Base-by-base conservation (phyloP, 352 stramenopile species). In the Pythium biforme region DNA sequence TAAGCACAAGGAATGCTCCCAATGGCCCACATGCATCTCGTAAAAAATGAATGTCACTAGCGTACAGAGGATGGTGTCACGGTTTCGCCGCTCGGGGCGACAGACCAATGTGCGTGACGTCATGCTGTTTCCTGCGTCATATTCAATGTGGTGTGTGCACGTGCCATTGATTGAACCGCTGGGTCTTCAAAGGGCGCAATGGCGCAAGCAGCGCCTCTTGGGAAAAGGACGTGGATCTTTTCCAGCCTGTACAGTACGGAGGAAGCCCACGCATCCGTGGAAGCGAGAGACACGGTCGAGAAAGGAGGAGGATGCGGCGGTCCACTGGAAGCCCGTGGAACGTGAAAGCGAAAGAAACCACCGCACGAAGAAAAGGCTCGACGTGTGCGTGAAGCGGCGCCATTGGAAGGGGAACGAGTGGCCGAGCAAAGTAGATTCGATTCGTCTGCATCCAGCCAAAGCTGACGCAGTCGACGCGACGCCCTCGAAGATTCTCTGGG, bases 101-200 rank as follows among this genome's bases (percentile, higher is more conserved):
- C 31, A 10, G 10, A 33, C 22, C 45, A 11, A 31, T 14, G 43
- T 10, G 31, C 31, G 10, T 34, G 31, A 34, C 31, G 31, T 34
- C 31, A 34, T 34, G 31, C 5, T 5, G 5, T 34, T 5, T 10
- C 5, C 5, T 10, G 31, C 10, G 37, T 43, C 37, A 43, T 43
- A 10, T 43, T 43, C 37, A 43, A 20, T 43, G 37, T 14, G 11
- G 37, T 43, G 37, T 43, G 37, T 37, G 31, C 31, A 11, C 14
- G 31, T 37, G 31, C 8, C 3, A 10, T 12, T 37, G 31, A 11
- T 15, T 11, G 31, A 37, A 37, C 7, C 31, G 22, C 20, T 48
- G 10, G 25, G 39, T 37, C 47, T 53, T 53, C 25, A 39, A 53
- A 39, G 26, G 47, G 37, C 47, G 26, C 47, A n/a, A 3, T 53